phyloP scores from a whole-genome alignment of 495 filamentous ascomycete species.

The Durotheca rogersii region DNA sequence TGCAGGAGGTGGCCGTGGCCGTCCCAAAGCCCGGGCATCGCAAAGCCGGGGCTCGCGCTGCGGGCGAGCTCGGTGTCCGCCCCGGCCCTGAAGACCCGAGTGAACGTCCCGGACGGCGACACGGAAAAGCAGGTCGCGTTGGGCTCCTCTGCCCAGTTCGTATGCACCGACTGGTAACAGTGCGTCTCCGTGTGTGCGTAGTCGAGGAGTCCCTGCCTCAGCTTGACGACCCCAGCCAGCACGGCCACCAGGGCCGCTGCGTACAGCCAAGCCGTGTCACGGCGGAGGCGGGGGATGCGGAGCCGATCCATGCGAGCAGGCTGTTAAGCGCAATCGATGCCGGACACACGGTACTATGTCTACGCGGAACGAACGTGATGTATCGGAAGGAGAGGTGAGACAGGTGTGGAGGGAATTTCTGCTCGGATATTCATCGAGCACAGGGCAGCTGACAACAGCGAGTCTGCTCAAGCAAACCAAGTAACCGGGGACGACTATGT shows the following conservation, averaged over 20 bases:
- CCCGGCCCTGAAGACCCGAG: constrained; percentile 30
- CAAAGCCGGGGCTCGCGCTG: constrained; percentile 39
- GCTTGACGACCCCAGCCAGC: constrained; percentile 17
- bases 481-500: too few species aligned
- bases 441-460: too few species aligned
- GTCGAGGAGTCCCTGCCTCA: constrained; percentile 15
- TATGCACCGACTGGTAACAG: constrained; percentile 46
- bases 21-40: constrained; percentile 64
- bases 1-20: constrained; percentile 63
- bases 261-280: constrained; percentile 22
- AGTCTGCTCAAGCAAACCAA: too few species aligned
- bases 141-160: constrained; percentile 30
- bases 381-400: too few species aligned
- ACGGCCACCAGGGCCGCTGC: constrained; percentile 13
- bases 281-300: constrained; percentile 13
- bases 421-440: too few species aligned
- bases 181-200: constrained; percentile 32
- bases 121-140: constrained; percentile 49
- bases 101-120: constrained; percentile 33
- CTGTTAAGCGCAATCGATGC: too few species aligned
- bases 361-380: too few species aligned
- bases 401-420: too few species aligned
- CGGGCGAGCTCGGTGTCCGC: constrained; percentile 12
- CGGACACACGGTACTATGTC: too few species aligned
- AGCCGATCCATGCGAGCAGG: constrained; percentile 20